phyloP scores from a whole-genome alignment of 495 filamentous ascomycete genomes.

The Podospora sp. region DNA sequence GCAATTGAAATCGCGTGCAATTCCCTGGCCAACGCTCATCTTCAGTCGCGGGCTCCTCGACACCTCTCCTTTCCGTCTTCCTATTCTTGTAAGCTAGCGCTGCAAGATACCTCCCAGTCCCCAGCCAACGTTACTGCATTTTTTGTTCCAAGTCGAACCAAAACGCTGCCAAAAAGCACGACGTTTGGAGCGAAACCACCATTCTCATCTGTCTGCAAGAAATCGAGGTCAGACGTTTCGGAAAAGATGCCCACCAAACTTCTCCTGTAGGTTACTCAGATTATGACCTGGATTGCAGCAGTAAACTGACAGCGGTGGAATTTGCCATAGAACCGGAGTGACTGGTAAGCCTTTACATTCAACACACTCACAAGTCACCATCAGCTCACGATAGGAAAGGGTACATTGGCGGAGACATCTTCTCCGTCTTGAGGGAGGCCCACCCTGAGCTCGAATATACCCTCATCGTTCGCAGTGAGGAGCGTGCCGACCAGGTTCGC shows the following conservation, averaged over 20 bases:
- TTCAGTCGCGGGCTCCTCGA: no score
- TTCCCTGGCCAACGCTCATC: no score
- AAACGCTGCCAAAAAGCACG: no score
- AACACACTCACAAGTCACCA: neutral
- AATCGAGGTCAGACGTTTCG: neutral
- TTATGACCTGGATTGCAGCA: neutral
- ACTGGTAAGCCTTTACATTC: slow-evolving; percentile 36
- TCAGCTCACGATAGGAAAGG: slow-evolving; percentile 41
- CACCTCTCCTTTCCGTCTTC: no score
- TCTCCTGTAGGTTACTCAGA: slow-evolving; percentile 35
- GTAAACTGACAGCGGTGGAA: neutral
- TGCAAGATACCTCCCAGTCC: no score
- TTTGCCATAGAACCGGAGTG: slow-evolving; percentile 36
- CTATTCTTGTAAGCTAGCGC: no score
- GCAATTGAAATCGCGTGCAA: neutral
- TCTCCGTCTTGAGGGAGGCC: slow-evolving; percentile 59
- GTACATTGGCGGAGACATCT: slow-evolving; percentile 76
- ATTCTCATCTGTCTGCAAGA: neutral
- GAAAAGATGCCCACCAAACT: slow-evolving; percentile 39
- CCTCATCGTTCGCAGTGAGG: slow-evolving; percentile 65
- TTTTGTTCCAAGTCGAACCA: no score
- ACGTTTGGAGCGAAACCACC: no score
- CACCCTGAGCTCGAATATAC: slow-evolving; percentile 73
- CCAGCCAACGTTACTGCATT: no score
- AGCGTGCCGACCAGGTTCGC: slow-evolving; percentile 63